Conservation (phyloP, 2,329 filamentous ascomycete genomes). For the Fusarium tanahbumbuense region DNA sequence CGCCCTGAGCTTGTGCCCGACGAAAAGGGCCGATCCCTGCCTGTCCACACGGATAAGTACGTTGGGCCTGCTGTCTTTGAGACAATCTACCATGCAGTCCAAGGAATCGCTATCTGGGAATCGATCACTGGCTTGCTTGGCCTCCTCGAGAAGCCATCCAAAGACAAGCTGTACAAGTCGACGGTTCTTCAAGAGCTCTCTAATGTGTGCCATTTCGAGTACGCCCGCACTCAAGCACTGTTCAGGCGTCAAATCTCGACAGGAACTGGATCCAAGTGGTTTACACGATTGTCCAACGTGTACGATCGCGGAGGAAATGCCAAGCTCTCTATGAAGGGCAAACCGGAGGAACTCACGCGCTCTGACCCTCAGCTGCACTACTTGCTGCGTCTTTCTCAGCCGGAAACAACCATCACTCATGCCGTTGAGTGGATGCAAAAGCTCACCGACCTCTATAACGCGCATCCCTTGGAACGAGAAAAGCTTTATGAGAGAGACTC, state of each 20-base stretch:
- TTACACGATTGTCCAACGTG: slow-evolving; percentile 54
- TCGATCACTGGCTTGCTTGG: slow-evolving; percentile 55
- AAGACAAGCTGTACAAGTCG: slow-evolving; percentile 48
- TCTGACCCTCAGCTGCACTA: slow-evolving; percentile 57
- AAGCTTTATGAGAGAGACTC: slow-evolving; percentile 50
- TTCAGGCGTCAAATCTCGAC: slow-evolving; percentile 57
- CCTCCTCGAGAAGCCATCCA: slow-evolving; percentile 39
- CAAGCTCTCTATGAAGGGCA: slow-evolving; percentile 55
- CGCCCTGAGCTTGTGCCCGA: slow-evolving; percentile 58
- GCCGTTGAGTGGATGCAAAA: slow-evolving; percentile 57
- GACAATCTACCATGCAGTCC: slow-evolving; percentile 51
- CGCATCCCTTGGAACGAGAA: slow-evolving; percentile 50
- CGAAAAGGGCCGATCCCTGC: slow-evolving; percentile 56
- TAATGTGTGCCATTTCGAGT: slow-evolving; percentile 60
- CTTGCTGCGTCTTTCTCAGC: slow-evolving; percentile 58
- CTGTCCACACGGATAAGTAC: slow-evolving; percentile 55
- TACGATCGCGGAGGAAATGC: slow-evolving; percentile 52
- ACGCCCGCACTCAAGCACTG: slow-evolving; percentile 50
- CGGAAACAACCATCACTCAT: slow-evolving; percentile 49
- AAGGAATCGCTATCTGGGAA: slow-evolving; percentile 54
- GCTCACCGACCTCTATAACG: slow-evolving; percentile 52
- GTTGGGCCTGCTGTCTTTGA: slow-evolving; percentile 58
- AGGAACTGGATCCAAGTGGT: slow-evolving; percentile 53
- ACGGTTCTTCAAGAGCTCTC: slow-evolving; percentile 59
- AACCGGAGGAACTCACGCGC: slow-evolving; percentile 54